Evolutionary conservation across 148 eudicot species (phyloP).

Genomic region (Spergularia bocconei): DNA sequence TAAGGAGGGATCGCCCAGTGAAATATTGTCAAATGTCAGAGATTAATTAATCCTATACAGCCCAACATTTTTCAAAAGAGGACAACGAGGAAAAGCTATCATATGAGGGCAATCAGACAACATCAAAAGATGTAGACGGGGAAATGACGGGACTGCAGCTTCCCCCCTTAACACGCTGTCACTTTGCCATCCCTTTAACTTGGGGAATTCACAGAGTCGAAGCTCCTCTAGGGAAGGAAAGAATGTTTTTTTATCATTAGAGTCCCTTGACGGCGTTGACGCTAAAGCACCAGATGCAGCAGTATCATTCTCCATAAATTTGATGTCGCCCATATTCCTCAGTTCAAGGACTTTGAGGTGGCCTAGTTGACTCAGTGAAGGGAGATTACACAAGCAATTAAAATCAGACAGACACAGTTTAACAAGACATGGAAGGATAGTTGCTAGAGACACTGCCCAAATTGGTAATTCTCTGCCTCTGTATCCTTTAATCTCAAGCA

Average conservation of each 20-base stretch:
- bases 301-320: neutral
- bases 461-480: neutral
- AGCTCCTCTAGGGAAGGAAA: constrained; percentile 18
- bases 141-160: neutral
- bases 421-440: constrained; percentile 10
- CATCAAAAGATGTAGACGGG: neutral
- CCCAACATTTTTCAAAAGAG: neutral
- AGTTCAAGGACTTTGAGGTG: constrained; percentile 16
- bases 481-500: neutral
- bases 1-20: neutral
- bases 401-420: neutral
- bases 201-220: neutral
- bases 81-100: constrained; percentile 13
- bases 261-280: neutral
- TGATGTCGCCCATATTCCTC: neutral
- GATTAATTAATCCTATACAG: neutral
- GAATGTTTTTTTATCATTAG: neutral
- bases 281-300: neutral
- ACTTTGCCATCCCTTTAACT: constrained; percentile 14
- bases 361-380: neutral
- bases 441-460: neutral
- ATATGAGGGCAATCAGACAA: constrained; percentile 1
- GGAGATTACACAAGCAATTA: neutral
- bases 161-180: neutral
- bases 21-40: neutral